A percentile compares a stretch with the other conserved stretches of the same genome.
These are phyloP conservation scores for Boletus fagicola DNA, from an alignment of 768 basidiomycete genomes.

Conservation along the genomic window DNA sequence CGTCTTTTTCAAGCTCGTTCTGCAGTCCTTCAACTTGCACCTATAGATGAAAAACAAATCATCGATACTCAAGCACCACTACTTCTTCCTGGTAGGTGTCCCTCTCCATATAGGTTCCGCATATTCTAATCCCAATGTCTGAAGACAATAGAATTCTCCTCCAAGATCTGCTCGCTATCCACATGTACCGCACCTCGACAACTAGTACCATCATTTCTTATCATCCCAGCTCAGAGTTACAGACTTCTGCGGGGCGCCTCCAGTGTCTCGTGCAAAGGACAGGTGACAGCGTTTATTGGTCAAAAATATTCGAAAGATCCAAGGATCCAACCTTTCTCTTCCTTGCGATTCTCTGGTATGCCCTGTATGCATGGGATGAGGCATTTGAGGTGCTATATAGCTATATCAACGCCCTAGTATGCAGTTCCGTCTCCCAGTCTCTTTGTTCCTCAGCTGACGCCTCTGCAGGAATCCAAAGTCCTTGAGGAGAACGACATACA, in stretches of 20 bases:
- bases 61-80: constrained; percentile 57
- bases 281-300: constrained; percentile 36
- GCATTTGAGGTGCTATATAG: constrained; percentile 49
- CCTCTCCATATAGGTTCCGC: not conserved
- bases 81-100: constrained; percentile 33
- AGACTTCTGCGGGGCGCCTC: constrained; percentile 31
- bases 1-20: not conserved
- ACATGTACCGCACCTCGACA: constrained; percentile 43
- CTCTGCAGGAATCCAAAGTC: constrained; percentile 44
- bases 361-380: constrained; percentile 63
- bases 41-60: constrained; percentile 23
- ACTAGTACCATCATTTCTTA: constrained; percentile 30
- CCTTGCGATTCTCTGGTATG: constrained; percentile 55
- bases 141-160: constrained; percentile 24
- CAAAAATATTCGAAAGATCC: constrained; percentile 26
- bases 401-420: constrained; percentile 50
- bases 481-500: constrained; percentile 40
- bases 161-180: constrained; percentile 52
- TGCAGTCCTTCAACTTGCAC: not conserved
- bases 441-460: not conserved
- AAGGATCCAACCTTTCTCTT: constrained; percentile 57
- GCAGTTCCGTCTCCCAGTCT: constrained; percentile 3
- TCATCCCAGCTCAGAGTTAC: constrained; percentile 27
- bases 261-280: constrained; percentile 30
- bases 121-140: not conserved